phyloP scores from a whole-genome alignment of 371 early-diverging fungal species.

The Mucor velutinosus region DNA sequence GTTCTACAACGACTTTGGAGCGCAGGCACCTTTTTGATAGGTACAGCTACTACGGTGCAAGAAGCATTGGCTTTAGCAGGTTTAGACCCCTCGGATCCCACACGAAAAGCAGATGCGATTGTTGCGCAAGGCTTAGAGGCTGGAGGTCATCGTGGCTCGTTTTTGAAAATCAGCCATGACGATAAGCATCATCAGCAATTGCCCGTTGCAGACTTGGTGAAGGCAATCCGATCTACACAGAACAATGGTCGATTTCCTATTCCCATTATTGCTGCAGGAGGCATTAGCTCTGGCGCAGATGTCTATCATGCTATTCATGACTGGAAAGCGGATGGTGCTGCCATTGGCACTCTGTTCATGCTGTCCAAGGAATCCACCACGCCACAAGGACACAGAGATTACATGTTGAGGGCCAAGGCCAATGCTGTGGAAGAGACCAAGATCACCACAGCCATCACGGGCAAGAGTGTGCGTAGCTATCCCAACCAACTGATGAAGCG shows the following conservation, averaged over 20 bases:
- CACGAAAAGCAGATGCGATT: conserved; percentile 41
- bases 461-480: conserved; percentile 37
- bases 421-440: conserved; percentile 15
- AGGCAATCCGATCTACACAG: conserved; percentile 7
- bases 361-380: conserved; percentile 34
- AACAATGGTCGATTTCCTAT: not conserved
- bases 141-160: conserved; percentile 49
- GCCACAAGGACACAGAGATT: conserved; percentile 29
- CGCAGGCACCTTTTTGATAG: conserved; percentile 42
- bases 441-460: conserved; percentile 37
- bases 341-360: conserved; percentile 49
- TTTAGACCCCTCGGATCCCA: conserved; percentile 13
- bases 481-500: conserved; percentile 39
- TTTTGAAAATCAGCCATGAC: conserved; percentile 8
- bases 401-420: conserved; percentile 20
- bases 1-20: conserved; percentile 24
- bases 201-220: conserved; percentile 21
- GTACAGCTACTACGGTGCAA: conserved; percentile 45
- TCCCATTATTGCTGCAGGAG: conserved; percentile 48
- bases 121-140: conserved; percentile 49
- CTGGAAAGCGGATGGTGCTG: conserved; percentile 40
- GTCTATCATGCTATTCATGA: conserved; percentile 19
- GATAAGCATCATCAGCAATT: conserved; percentile 16
- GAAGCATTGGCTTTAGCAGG: conserved; percentile 42
- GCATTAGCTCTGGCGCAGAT: conserved; percentile 32